phyloP scores from a whole-genome alignment of 2,329 filamentous ascomycete genomes.

The Diplodia corticola region DNA sequence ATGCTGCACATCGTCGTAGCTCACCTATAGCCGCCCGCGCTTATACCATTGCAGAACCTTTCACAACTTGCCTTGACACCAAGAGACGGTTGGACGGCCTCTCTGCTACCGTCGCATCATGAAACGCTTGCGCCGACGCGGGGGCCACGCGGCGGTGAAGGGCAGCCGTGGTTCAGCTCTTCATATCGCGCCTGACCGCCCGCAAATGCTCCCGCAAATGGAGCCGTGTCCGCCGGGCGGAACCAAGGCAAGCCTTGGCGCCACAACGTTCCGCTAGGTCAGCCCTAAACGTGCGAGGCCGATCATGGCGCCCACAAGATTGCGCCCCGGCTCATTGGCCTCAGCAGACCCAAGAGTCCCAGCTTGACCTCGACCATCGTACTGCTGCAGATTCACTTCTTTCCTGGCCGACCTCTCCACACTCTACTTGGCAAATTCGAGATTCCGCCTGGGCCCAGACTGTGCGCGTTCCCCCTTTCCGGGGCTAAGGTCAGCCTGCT shows the following conservation, averaged over 20 bases:
- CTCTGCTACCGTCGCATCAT: conserved; percentile 3
- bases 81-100: not conserved
- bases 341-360: not conserved
- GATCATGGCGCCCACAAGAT: conserved; percentile 7
- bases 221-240: not conserved
- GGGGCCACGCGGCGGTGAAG: conserved; percentile 6
- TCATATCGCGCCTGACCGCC: not conserved
- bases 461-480: not conserved
- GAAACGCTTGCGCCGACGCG: conserved; percentile 7
- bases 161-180: too few relatives aligned
- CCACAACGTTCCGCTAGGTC: conserved; percentile 1
- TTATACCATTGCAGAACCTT: not conserved
- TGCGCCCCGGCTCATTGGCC: not conserved
- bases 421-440: not conserved
- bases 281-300: conserved; percentile 5
- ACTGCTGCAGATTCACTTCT: not conserved
- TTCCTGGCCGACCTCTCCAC: not conserved
- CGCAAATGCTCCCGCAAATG: not conserved
- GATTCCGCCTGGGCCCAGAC: not conserved
- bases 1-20: not conserved
- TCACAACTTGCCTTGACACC: not conserved
- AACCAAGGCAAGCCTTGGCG: not conserved
- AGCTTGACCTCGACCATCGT: not conserved
- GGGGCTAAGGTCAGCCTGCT: conserved; percentile 1
- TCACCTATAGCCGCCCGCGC: conserved; percentile 11